Evolutionary conservation across 1,284 basidiomycete genomes (phyloP).

Genomic region (Thelephora terrestris): DNA sequence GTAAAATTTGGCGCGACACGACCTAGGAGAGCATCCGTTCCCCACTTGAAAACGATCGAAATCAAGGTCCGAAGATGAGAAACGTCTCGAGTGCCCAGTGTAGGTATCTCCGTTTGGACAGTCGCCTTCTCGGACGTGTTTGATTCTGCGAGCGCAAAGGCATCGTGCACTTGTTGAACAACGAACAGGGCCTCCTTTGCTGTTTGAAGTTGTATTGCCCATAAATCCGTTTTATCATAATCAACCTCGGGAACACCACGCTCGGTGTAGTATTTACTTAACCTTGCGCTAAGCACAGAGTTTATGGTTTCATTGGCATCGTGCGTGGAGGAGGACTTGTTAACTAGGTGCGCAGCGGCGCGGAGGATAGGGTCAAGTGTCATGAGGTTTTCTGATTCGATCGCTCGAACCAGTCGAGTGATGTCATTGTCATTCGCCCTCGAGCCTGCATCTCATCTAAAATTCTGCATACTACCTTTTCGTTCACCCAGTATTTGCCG

Average conservation of each 20-base stretch:
- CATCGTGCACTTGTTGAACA: constrained; percentile 39
- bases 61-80: constrained; percentile 49
- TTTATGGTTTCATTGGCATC: constrained; percentile 23
- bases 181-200: constrained; percentile 46
- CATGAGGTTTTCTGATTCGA: background rate
- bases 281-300: constrained; percentile 27
- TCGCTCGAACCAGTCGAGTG: background rate
- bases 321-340: constrained; percentile 4
- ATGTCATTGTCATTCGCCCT: too few relatives aligned
- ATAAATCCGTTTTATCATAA: constrained; percentile 20
- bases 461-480: too few relatives aligned
- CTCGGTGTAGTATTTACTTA: constrained; percentile 30
- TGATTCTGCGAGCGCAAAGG: constrained; percentile 22
- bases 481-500: too few relatives aligned
- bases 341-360: constrained; percentile 11
- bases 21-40: constrained; percentile 39
- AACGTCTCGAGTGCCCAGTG: constrained; percentile 58
- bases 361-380: constrained; percentile 6
- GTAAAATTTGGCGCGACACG: constrained; percentile 36
- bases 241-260: constrained; percentile 16
- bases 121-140: constrained; percentile 3
- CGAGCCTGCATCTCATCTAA: too few relatives aligned
- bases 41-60: constrained; percentile 64
- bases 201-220: constrained; percentile 40
- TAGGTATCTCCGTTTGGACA: constrained; percentile 19